phyloP scores from a whole-genome alignment of 345 rosid genomes.

The Hirschfeldia incana region DNA sequence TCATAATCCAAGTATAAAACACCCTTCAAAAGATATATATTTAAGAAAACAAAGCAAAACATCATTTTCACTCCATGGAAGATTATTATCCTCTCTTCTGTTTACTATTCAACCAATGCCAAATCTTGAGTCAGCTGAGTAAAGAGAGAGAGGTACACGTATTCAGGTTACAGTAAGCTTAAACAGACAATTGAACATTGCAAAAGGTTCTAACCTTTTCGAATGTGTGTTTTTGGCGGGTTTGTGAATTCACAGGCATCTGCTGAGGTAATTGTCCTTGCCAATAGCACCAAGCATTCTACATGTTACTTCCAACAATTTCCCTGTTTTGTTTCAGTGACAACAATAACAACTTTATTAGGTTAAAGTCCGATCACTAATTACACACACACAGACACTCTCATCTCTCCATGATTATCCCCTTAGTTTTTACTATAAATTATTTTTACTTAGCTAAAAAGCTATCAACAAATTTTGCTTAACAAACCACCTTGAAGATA shows the following conservation, averaged over 20 bases:
- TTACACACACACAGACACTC: background rate
- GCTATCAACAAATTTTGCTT: background rate
- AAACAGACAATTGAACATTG: background rate
- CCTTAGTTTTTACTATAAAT: background rate
- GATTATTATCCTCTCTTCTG: background rate
- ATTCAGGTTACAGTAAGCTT: background rate
- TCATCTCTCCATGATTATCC: slow-evolving; percentile 21
- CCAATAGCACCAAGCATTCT: slow-evolving; percentile 61
- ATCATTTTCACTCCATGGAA: slow-evolving; percentile 27
- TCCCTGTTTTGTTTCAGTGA: slow-evolving; percentile 51
- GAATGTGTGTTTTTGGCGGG: slow-evolving; percentile 26
- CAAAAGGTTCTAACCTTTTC: slow-evolving; percentile 22
- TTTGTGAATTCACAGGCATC: slow-evolving; percentile 44
- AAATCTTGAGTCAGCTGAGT: slow-evolving; percentile 14
- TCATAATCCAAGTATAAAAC: slow-evolving; percentile 28
- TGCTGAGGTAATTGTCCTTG: slow-evolving; percentile 50
- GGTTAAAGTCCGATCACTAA: slow-evolving; percentile 5
- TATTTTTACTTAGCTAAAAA: background rate
- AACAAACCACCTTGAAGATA: slow-evolving; percentile 12
- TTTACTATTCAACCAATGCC: slow-evolving; percentile 31
- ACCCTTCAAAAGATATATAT: slow-evolving; percentile 26
- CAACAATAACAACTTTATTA: slow-evolving; percentile 25
- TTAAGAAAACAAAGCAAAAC: slow-evolving; percentile 5
- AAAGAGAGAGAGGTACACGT: background rate
- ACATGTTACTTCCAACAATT: slow-evolving; percentile 69